phyloP scores from a whole-genome alignment of 2,329 filamentous ascomycete genomes.

The Cordyceps fumosorosea region DNA sequence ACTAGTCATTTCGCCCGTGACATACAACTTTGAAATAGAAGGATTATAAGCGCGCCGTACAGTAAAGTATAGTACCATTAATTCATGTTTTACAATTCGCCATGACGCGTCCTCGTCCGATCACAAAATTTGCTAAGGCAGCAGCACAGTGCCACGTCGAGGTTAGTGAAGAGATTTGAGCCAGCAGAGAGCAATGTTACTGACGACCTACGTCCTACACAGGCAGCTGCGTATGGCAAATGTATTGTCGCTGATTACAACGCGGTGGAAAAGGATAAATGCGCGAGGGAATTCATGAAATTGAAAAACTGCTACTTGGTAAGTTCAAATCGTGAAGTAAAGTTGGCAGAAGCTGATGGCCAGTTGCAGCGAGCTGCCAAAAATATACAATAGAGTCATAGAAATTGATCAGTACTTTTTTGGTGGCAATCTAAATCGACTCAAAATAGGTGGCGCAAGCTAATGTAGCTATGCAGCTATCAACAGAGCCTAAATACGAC shows the following conservation, averaged over 20 bases:
- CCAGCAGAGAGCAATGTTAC: neutral
- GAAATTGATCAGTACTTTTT: neutral
- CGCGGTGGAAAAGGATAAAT: slow-evolving; percentile 85
- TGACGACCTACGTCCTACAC: neutral
- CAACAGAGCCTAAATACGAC: neutral
- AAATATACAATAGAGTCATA: slow-evolving; percentile 4
- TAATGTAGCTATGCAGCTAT: neutral
- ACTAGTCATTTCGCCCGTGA: neutral
- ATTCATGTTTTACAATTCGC: neutral
- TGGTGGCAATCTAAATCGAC: neutral
- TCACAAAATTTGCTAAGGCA: slow-evolving; percentile 49
- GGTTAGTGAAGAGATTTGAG: slow-evolving; percentile 28
- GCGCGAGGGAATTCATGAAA: slow-evolving; percentile 72
- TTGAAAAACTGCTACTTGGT: slow-evolving; percentile 87
- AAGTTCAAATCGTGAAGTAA: slow-evolving; percentile 23
- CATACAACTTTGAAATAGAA: neutral
- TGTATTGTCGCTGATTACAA: slow-evolving; percentile 90
- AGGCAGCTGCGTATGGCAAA: slow-evolving; percentile 84
- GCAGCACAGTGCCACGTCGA: slow-evolving; percentile 49
- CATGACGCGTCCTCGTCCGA: slow-evolving; percentile 33
- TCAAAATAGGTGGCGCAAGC: neutral
- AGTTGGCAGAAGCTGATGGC: neutral
- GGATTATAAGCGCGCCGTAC: neutral
- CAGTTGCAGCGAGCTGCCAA: slow-evolving; percentile 13
- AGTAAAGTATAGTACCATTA: neutral